These are phyloP conservation scores for Dactylis glomerata DNA, from an alignment of 176 grass and related monocot genomes.

Conservation along the genomic window DNA sequence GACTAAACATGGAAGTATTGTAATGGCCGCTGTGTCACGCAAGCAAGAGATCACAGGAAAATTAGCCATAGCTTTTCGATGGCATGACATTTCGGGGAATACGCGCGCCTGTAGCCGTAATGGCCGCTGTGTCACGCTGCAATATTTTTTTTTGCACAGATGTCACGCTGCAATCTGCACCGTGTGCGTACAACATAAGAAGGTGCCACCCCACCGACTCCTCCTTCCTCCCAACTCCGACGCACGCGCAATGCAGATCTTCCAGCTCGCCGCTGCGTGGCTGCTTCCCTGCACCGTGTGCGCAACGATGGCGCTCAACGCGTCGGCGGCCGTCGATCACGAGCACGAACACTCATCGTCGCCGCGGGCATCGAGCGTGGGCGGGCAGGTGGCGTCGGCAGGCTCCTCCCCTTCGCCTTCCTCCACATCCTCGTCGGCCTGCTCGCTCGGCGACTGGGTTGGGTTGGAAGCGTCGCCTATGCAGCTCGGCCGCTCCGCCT, in stretches of 20 bases:
- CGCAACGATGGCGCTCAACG: background rate
- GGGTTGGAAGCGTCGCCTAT: background rate
- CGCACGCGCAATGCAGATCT: background rate
- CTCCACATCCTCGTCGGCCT: background rate
- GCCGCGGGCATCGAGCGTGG: background rate
- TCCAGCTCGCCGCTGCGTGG: conserved; percentile 21
- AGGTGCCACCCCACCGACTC: background rate
- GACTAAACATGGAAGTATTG: background rate
- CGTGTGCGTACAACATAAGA: background rate
- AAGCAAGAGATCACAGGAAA: background rate
- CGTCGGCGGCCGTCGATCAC: background rate
- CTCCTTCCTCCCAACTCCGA: background rate
- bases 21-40: too few relatives aligned
- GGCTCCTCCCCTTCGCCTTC: background rate
- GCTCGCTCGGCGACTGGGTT: background rate
- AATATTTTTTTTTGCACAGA: too few relatives aligned
- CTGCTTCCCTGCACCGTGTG: conserved; percentile 11
- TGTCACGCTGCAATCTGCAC: background rate
- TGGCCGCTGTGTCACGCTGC: background rate
- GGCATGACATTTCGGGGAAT: background rate
- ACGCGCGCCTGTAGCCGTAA: background rate
- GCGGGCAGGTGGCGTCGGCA: background rate
- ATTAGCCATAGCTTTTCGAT: background rate
- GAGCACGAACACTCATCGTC: background rate
- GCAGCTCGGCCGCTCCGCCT: background rate